A percentile compares a stretch with the other conserved stretches of the same genome.
These are phyloP conservation scores for Serendipita sp. DNA, from an alignment of 768 basidiomycete species.

Conservation along the genomic window DNA sequence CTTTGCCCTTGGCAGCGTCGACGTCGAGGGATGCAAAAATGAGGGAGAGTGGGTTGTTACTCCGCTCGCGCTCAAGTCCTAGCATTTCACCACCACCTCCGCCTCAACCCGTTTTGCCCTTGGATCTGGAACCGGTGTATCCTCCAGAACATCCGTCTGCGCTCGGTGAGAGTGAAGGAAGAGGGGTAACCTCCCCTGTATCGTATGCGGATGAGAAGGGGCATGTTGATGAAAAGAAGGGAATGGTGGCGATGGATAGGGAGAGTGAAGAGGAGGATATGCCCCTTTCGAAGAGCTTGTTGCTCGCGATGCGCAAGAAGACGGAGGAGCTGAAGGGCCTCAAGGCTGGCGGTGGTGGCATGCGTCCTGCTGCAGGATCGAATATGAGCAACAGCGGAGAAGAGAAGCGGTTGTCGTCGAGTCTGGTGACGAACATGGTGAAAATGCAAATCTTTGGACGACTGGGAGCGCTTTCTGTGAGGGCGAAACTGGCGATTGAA, in stretches of 20 bases:
- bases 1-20: too few relatives aligned
- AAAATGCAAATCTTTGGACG: constrained; percentile 1
- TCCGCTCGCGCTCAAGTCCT: neutral
- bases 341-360: too few relatives aligned
- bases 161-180: too few relatives aligned
- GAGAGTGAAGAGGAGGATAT: neutral
- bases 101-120: neutral
- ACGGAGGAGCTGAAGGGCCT: neutral
- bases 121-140: constrained; percentile 3
- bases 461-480: neutral
- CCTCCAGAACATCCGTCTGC: neutral
- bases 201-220: neutral
- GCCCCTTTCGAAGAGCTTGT: neutral
- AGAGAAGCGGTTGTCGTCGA: neutral
- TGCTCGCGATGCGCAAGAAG: constrained; percentile 3
- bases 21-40: too few relatives aligned
- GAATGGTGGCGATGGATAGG: too few relatives aligned
- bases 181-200: too few relatives aligned
- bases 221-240: neutral
- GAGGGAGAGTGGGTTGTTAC: too few relatives aligned
- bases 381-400: neutral
- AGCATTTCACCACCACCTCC: constrained; percentile 4
- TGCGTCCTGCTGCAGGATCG: too few relatives aligned
- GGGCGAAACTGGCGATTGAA: neutral
- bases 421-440: neutral